phyloP scores from a whole-genome alignment of 768 basidiomycete genomes.

The Trametes villosa region DNA sequence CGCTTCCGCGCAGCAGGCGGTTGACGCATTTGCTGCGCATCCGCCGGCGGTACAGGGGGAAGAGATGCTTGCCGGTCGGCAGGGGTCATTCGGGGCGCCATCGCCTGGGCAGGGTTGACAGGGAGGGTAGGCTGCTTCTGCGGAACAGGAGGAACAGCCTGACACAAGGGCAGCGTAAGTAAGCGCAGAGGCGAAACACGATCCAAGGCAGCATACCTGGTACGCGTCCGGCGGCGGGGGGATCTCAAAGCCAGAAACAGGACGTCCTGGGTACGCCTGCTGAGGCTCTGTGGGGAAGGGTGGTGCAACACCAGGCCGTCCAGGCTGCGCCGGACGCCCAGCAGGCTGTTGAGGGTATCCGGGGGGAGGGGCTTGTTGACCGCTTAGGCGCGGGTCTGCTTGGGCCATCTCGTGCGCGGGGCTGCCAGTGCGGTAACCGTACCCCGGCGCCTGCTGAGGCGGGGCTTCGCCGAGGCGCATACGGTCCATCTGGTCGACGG shows the following conservation, averaged over 20 bases:
- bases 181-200: constrained; percentile 11
- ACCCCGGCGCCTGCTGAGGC: constrained; percentile 18
- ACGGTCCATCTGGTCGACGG: constrained; percentile 31
- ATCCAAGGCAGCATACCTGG: constrained; percentile 36
- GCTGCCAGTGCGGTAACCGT: constrained; percentile 17
- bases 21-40: constrained; percentile 34
- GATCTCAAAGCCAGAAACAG: constrained; percentile 41
- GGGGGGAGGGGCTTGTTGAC: constrained; percentile 9
- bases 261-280: constrained; percentile 33
- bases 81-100: constrained; percentile 26
- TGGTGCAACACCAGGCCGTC: constrained; percentile 47
- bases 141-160: constrained; percentile 25
- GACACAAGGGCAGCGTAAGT: not conserved
- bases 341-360: constrained; percentile 26
- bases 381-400: constrained; percentile 16
- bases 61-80: constrained; percentile 30
- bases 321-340: constrained; percentile 45
- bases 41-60: constrained; percentile 32
- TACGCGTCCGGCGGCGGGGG: constrained; percentile 38
- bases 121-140: constrained; percentile 37
- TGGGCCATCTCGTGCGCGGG: constrained; percentile 3
- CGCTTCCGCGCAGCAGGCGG: constrained; percentile 58
- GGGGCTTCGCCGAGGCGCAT: constrained; percentile 24
- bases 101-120: constrained; percentile 9
- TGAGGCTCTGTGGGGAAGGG: constrained; percentile 49